Conservation (phyloP, 2,329 filamentous ascomycete species). For the Colletotrichum tropicale region DNA sequence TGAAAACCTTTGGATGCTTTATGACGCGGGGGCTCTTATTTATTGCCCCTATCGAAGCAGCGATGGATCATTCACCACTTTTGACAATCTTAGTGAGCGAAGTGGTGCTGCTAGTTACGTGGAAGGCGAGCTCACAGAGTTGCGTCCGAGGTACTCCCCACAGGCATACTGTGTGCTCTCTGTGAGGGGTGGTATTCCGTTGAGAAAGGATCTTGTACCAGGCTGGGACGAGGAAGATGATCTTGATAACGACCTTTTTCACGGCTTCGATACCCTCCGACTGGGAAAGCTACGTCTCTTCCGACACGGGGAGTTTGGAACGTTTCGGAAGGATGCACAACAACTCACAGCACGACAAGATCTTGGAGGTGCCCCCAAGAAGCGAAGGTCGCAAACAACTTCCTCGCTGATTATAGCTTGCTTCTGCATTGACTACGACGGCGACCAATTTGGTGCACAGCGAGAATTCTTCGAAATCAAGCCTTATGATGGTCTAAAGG, state of each 20-base stretch:
- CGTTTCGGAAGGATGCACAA: not conserved
- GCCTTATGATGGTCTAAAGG: constrained; percentile 27
- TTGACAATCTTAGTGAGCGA: not conserved
- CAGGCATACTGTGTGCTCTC: constrained; percentile 23
- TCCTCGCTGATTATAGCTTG: constrained; percentile 21
- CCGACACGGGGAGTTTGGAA: not conserved
- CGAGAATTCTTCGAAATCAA: constrained; percentile 26
- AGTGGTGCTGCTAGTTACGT: not conserved
- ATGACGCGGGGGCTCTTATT: constrained; percentile 21
- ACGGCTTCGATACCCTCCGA: not conserved
- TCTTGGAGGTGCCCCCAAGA: not conserved
- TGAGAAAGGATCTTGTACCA: not conserved
- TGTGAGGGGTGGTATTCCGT: constrained; percentile 16
- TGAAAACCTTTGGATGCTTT: constrained; percentile 32
- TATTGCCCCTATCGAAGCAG: constrained; percentile 16
- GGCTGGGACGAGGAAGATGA: not conserved
- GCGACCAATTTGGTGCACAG: constrained; percentile 22
- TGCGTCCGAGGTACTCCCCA: not conserved
- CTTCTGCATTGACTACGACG: constrained; percentile 30
- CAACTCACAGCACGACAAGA: not conserved
- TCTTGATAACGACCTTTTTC: not conserved
- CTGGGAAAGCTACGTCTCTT: not conserved
- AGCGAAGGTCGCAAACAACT: not conserved
- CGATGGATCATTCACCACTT: not conserved
- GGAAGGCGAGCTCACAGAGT: not conserved